Evolutionary conservation across 2,329 filamentous ascomycete species (phyloP), one percentile per base, ranked within the genome.

Genomic region (Verticillium nubilum): DNA sequence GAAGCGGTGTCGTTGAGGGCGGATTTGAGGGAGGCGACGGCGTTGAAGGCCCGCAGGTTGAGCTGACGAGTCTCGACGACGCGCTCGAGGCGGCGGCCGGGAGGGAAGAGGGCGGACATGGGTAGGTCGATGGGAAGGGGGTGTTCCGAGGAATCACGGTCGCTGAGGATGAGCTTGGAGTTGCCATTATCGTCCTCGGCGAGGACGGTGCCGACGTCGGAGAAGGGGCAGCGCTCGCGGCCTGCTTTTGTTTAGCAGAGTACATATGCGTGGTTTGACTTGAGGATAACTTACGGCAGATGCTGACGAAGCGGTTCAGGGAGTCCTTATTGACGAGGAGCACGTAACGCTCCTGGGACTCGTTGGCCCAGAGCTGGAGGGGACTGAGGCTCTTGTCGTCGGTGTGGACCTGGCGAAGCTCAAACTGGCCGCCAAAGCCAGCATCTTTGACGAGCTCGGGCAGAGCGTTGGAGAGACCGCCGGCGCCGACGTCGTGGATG

Each of bases 401-500:
- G 71, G 86, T 97, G 71, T 97, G 92, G 37, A 99, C 83, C 69
- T 98, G 91, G 64, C 95, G 87, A n/a, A 99, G 82, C 74, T 99
- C 94, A 65, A 99, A 98, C 53, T 86, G 88, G 56, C 93, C 95
- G 59, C 95, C 95, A 58, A 91, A 89, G 1, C 92, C 92, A 54
- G 94, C 92, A 73, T 99, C 95, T 67, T 96, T 90, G 50, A 96
- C 92, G 54, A 97, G 80, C 33, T 93, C 90, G 17, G 90, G 90
- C 15, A 94, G 77, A 33, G 90, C 90, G 66, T 79, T 79, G 5
- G 89, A 92, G 31, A 93, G 50, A 61, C 95, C 95, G 68, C 95
- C 95, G 56, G 95, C 95, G 63, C 95, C 95, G 53, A 99, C 95
- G 70, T 99, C 95, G 72, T 99, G 95, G 64, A 99, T 98, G 77